Percentiles rank a stretch among this genome's conserved stretches.
These are phyloP conservation scores for Tulasnella sp. DNA, from an alignment of 768 basidiomycete genomes.

Conservation along the genomic window DNA sequence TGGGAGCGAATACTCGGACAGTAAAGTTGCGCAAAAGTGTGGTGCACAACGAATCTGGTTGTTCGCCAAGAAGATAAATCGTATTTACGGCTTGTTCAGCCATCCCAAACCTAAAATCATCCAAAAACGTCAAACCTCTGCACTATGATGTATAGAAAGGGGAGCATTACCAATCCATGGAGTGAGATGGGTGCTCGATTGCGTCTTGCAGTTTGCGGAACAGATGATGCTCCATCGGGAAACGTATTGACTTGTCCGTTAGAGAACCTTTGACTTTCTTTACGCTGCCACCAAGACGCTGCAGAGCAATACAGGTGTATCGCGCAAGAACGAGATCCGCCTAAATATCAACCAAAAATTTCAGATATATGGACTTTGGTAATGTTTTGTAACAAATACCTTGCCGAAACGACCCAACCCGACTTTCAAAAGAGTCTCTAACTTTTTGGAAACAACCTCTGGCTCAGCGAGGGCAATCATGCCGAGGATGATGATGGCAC, in stretches of 20 bases:
- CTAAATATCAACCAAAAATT: constrained; percentile 30
- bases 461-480: constrained; percentile 86
- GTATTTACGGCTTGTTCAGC: constrained; percentile 97
- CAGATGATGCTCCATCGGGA: constrained; percentile 78
- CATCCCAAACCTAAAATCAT: constrained; percentile 63
- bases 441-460: constrained; percentile 65
- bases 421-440: constrained; percentile 74
- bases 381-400: constrained; percentile 31
- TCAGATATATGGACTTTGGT: neutral
- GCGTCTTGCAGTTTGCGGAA: constrained; percentile 73
- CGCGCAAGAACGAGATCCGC: constrained; percentile 79
- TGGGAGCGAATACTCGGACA: constrained; percentile 45
- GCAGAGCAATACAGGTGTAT: constrained; percentile 88
- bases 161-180: constrained; percentile 62
- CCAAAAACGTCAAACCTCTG: neutral
- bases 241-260: constrained; percentile 69
- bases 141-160: neutral
- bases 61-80: constrained; percentile 86
- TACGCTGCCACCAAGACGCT: constrained; percentile 82
- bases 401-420: constrained; percentile 78
- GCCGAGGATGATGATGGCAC: constrained; percentile 91
- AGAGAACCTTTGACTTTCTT: constrained; percentile 98
- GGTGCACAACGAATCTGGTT: constrained; percentile 76
- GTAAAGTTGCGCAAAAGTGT: constrained; percentile 77
- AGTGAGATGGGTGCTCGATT: constrained; percentile 68